A percentile compares a stretch with the other conserved stretches of the same genome.
Conservation (phyloP, 257 asterid species). For the Penstemon davidsonii region DNA sequence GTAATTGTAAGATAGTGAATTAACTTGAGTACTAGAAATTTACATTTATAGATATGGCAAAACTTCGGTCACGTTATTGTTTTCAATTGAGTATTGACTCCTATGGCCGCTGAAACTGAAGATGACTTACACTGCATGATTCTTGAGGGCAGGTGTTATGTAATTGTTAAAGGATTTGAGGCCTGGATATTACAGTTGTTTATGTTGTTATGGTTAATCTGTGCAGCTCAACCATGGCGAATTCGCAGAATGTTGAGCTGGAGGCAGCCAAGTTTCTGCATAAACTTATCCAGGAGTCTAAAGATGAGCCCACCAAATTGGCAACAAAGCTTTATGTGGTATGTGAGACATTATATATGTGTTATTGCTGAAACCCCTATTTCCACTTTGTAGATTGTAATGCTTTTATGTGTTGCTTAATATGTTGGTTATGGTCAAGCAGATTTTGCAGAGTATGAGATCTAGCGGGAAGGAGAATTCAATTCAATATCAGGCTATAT, state of each 20-base stretch:
- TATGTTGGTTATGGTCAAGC: slow-evolving; percentile 26
- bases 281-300: slow-evolving; percentile 95
- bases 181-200: slow-evolving; percentile 5
- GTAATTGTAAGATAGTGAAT: too few species aligned
- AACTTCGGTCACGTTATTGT: too few species aligned
- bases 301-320: slow-evolving; percentile 92
- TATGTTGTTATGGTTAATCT: slow-evolving; percentile 20
- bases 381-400: slow-evolving; percentile 8
- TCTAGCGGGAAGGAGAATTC: slow-evolving; percentile 97
- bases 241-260: slow-evolving; percentile 86
- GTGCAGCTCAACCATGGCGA: slow-evolving; percentile 56
- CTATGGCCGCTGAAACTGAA: background rate
- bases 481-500: slow-evolving; percentile 96
- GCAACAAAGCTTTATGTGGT: slow-evolving; percentile 99
- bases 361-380: background rate
- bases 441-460: slow-evolving; percentile 98
- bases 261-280: slow-evolving; percentile 99
- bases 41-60: too few species aligned
- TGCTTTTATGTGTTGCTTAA: slow-evolving; percentile 16
- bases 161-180: background rate
- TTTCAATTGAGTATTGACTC: background rate
- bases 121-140: background rate
- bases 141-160: slow-evolving; percentile 15
- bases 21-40: too few species aligned
- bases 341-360: slow-evolving; percentile 30